Percentiles rank a stretch among this genome's conserved stretches.
Evolutionary conservation across 192 early-diverging fungal genomes (phyloP).

Genomic region (Entomortierella chlamydospora): DNA sequence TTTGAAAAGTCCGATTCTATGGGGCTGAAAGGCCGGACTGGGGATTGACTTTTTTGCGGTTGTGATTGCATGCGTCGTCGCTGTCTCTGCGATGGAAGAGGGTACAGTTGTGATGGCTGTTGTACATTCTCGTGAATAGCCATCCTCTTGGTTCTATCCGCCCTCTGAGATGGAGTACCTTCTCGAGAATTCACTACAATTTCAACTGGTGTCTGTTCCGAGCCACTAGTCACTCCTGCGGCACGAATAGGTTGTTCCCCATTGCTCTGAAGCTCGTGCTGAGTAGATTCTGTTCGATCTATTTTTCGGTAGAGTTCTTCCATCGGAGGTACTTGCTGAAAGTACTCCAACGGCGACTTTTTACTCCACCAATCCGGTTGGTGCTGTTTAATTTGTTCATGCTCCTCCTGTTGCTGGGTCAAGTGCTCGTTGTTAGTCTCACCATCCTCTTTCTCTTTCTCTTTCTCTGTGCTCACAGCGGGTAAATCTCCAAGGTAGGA

Average conservation of each 20-base stretch:
- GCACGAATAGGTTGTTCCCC: background rate
- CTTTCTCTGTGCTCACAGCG: background rate
- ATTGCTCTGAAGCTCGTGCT: background rate
- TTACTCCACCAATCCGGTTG: constrained; percentile 35
- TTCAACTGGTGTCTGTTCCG: too few relatives aligned
- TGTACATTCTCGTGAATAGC: background rate
- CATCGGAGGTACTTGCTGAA: constrained; percentile 19
- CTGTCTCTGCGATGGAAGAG: background rate
- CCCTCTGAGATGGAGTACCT: background rate
- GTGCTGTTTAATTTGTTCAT: background rate
- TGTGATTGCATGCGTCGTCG: background rate
- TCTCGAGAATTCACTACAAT: too few relatives aligned
- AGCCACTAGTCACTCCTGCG: too few relatives aligned
- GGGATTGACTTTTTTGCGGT: background rate
- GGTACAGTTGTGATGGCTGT: background rate
- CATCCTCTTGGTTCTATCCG: background rate
- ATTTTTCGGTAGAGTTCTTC: constrained; percentile 1
- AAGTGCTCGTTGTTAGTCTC: background rate
- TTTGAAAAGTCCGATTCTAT: background rate
- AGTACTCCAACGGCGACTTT: constrained; percentile 35
- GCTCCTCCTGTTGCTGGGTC: background rate
- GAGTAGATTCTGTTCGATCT: background rate
- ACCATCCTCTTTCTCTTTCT: background rate
- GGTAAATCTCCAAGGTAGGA: background rate
- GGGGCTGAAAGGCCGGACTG: constrained; percentile 13